phyloP scores from a whole-genome alignment of 2,329 filamentous ascomycete genomes.

The Magnaporthiopsis rhizophila region DNA sequence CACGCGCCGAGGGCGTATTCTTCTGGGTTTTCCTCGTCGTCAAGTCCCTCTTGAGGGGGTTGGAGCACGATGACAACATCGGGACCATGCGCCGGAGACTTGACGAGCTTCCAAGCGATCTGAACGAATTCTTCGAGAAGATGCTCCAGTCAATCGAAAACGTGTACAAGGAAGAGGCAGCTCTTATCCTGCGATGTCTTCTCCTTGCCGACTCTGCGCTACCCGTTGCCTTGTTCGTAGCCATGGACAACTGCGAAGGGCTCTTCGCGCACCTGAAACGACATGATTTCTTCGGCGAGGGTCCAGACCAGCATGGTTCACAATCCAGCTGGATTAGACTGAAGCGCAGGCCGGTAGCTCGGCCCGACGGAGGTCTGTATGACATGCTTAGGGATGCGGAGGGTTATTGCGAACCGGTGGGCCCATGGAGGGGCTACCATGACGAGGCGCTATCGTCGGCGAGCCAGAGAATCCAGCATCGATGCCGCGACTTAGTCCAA shows the following conservation, averaged over 20 bases:
- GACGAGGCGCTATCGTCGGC: too few species aligned
- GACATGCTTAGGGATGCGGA: too few species aligned
- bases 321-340: too few species aligned
- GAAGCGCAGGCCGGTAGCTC: too few species aligned
- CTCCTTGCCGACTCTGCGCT: background rate
- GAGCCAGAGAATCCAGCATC: too few species aligned
- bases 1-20: conserved; percentile 14
- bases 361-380: too few species aligned
- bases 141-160: background rate
- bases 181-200: background rate
- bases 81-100: conserved; percentile 9
- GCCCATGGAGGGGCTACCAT: too few species aligned
- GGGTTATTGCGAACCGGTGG: too few species aligned
- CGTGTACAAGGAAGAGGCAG: background rate
- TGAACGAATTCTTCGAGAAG: conserved; percentile 6
- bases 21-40: conserved; percentile 11
- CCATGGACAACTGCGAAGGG: background rate
- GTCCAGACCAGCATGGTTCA: too few species aligned
- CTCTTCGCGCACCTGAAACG: too few species aligned
- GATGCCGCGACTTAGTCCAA: too few species aligned
- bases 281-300: too few species aligned
- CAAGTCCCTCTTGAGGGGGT: conserved; percentile 10
- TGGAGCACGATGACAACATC: conserved; percentile 9
- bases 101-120: conserved; percentile 10
- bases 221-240: background rate